Conservation (phyloP, 2,329 filamentous ascomycete species). For the Arthrobotrys sphaeroides region DNA sequence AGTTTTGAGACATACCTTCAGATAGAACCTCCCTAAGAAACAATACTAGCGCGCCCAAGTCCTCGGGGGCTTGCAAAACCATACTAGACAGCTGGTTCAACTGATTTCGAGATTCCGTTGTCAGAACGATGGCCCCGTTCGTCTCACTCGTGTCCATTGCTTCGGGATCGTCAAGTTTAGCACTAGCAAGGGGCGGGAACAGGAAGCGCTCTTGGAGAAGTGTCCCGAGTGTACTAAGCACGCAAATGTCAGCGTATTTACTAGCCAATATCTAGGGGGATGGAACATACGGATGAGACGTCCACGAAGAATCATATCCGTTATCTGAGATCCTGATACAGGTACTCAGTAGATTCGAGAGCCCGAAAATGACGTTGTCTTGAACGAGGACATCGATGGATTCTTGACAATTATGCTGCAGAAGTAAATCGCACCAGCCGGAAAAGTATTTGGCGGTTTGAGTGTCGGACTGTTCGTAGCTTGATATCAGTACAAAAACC, state of each 20-base stretch:
- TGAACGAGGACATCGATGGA: slow-evolving; percentile 44
- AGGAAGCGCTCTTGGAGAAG: slow-evolving; percentile 40
- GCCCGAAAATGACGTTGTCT: slow-evolving; percentile 44
- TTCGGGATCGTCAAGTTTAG: slow-evolving; percentile 14
- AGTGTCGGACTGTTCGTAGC: slow-evolving; percentile 16
- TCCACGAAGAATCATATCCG: slow-evolving; percentile 33
- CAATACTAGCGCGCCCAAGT: slow-evolving; percentile 22
- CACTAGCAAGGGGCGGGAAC: slow-evolving; percentile 26
- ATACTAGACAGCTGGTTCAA: slow-evolving; percentile 20
- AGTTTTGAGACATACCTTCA: slow-evolving; percentile 45
- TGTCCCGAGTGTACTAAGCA: slow-evolving; percentile 21
- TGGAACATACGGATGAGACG: slow-evolving; percentile 10
- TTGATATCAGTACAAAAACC: slow-evolving; percentile 33
- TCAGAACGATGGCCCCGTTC: slow-evolving; percentile 72
- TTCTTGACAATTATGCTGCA: slow-evolving; percentile 42
- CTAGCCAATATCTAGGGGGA: not conserved
- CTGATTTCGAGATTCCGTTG: slow-evolving; percentile 26
- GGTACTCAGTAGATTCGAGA: slow-evolving; percentile 34
- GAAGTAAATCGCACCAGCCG: slow-evolving; percentile 36
- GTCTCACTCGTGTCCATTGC: slow-evolving; percentile 61
- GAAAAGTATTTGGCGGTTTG: slow-evolving; percentile 24
- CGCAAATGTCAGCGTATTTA: not conserved
- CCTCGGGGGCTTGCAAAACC: slow-evolving; percentile 21
- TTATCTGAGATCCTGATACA: slow-evolving; percentile 29
- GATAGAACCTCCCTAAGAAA: slow-evolving; percentile 54